Base-by-base conservation (phyloP, 2,329 filamentous ascomycete species). In the Aspergillus piperis region DNA sequence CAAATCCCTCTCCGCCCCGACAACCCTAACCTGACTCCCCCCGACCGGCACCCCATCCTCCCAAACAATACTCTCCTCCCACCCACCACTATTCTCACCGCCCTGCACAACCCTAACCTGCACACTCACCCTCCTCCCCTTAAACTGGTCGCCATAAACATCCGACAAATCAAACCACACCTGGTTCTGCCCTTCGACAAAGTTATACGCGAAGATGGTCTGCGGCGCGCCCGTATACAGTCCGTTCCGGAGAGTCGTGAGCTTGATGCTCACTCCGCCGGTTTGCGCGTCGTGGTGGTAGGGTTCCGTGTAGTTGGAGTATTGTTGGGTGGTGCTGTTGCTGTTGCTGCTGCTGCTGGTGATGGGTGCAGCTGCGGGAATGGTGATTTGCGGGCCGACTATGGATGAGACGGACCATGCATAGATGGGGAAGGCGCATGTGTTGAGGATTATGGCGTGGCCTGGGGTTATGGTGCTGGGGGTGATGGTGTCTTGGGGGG, bases 91-190 rank as follows among this genome's bases (percentile, higher is more conserved):
- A 1, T 49, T n/a, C 3, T 32, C 49, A 21, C 11, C 13, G 1
- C n/a, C 50, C 10, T 23, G 8, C 1, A 11, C 6, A 11, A 7
- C 48, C n/a, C 17, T 17, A 7, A 58, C 51, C 53, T 50, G 5
- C 38, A 76, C 32, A 10, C 23, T 56, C 13, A 77, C 70, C 1
- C 52, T 36, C 11, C 65, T 53, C 11, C 74, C 74, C 8, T 59
- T 58, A 62, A 80, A 80, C 4, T 78, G 74, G 63, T 80, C 75
- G 8, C 78, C 79, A 67, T 77, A 76, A 17, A 80, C 76, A 71
- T 80, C 77, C 3, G 74, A 76, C 42, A 81, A 65, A 65, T 79
- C 77, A 61, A 80, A 81, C 69, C 76, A 79, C 51, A 80, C 70
- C 39, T 64, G 32, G 15, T 36, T 15, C 32, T 36, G 58, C 1